Conservation (phyloP, 148 eudicot species). For the Cornus controversa region DNA sequence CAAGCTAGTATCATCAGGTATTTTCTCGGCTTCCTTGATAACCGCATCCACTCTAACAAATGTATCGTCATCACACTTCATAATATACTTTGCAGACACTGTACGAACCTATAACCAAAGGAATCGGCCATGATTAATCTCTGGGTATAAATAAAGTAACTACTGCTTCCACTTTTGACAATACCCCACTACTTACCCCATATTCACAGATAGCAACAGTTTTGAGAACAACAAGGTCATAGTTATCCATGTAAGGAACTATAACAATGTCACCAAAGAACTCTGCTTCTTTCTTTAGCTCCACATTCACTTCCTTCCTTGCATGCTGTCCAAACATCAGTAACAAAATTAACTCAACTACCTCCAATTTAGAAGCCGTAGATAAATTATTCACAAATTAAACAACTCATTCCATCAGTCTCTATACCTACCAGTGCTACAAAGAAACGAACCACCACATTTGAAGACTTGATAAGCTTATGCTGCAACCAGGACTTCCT, state of each 20-base stretch:
- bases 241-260: slow-evolving; percentile 85
- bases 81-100: slow-evolving; percentile 73
- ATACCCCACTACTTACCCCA: slow-evolving; percentile 50
- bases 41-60: slow-evolving; percentile 83
- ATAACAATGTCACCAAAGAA: slow-evolving; percentile 82
- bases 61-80: slow-evolving; percentile 98
- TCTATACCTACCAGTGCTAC: slow-evolving; percentile 73
- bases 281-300: slow-evolving; percentile 84
- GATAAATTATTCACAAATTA: not conserved
- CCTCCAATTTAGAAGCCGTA: not conserved
- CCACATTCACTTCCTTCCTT: slow-evolving; percentile 71
- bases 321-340: slow-evolving; percentile 44
- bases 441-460: slow-evolving; percentile 82
- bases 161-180: not conserved
- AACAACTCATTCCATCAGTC: not conserved
- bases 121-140: not conserved
- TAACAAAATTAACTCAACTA: not conserved
- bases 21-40: slow-evolving; percentile 54
- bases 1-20: slow-evolving; percentile 57
- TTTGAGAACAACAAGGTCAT: slow-evolving; percentile 89
- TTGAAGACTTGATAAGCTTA: slow-evolving; percentile 63
- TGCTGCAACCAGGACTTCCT: slow-evolving; percentile 96
- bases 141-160: not conserved
- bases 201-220: slow-evolving; percentile 91
- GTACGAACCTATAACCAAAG: slow-evolving; percentile 53